These are phyloP conservation scores for Coniferiporia sulphurascens DNA, from an alignment of 1,284 basidiomycete genomes.

Conservation along the genomic window DNA sequence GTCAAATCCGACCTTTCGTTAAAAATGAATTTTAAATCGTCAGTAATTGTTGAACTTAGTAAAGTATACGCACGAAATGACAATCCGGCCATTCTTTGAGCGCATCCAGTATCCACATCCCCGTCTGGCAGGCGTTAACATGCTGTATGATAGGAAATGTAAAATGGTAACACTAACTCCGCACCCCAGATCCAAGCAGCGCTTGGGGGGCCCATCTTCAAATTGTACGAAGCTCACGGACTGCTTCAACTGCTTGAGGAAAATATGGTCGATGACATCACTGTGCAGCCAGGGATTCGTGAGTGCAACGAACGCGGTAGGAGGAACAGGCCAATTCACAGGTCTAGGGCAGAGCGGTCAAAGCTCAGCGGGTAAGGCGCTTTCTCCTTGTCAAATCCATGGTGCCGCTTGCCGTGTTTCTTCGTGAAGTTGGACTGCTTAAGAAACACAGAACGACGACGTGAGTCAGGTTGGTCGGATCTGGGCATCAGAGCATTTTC, in stretches of 20 bases:
- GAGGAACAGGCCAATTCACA: conserved; percentile 41
- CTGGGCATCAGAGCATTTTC: not conserved
- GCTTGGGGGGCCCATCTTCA: conserved; percentile 38
- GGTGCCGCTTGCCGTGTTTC: conserved; percentile 59
- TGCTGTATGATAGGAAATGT: not conserved
- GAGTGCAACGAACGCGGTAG: not conserved
- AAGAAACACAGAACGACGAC: conserved; percentile 20
- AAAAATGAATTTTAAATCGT: not conserved
- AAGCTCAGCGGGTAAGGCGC: conserved; percentile 68
- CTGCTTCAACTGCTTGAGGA: conserved; percentile 43
- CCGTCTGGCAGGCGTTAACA: conserved; percentile 39
- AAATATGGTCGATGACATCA: conserved; percentile 52
- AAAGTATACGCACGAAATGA: conserved; percentile 50
- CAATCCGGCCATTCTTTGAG: conserved; percentile 65
- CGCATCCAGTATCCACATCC: conserved; percentile 67
- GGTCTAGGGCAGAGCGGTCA: conserved; percentile 56
- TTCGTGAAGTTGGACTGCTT: conserved; percentile 54
- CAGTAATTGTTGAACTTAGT: not conserved
- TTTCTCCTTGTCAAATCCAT: conserved; percentile 64
- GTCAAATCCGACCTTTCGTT: conserved; percentile 63
- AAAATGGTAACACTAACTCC: conserved; percentile 42
- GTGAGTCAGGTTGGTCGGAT: conserved; percentile 6
- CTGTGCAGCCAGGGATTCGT: conserved; percentile 33
- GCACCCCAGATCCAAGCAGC: conserved; percentile 64
- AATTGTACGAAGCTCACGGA: conserved; percentile 56